phyloP scores from a whole-genome alignment of 2,329 filamentous ascomycete genomes.

The Aspergillus ochraceus region DNA sequence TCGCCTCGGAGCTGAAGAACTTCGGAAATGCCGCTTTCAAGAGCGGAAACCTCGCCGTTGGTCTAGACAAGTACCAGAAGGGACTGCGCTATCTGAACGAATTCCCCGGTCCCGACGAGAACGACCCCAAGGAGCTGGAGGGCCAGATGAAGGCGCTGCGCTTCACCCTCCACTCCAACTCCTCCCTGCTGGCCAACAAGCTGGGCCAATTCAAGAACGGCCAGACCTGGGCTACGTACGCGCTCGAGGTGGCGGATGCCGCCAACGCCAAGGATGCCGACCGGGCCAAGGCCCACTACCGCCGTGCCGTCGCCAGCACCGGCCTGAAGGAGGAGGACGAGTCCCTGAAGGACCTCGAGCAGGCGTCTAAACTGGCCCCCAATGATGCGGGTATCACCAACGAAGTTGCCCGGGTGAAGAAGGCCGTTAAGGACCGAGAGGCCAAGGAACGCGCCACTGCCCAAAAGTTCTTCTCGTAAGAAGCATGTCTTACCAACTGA shows the following conservation, averaged over 20 bases:
- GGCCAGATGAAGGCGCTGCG: slow-evolving; percentile 70
- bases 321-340: slow-evolving; percentile 81
- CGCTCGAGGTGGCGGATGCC: slow-evolving; percentile 62
- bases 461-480: slow-evolving; percentile 78
- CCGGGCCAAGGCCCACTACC: slow-evolving; percentile 84
- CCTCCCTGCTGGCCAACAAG: slow-evolving; percentile 82
- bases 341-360: slow-evolving; percentile 71
- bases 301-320: slow-evolving; percentile 73
- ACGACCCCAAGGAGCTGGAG: slow-evolving; percentile 68
- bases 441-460: slow-evolving; percentile 92
- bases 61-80: slow-evolving; percentile 92
- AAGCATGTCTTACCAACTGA: background rate
- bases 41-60: slow-evolving; percentile 66
- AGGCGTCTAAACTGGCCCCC: slow-evolving; percentile 73
- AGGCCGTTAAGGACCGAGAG: slow-evolving; percentile 67
- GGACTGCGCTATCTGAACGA: slow-evolving; percentile 85
- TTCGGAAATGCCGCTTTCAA: slow-evolving; percentile 95
- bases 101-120: slow-evolving; percentile 68
- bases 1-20: slow-evolving; percentile 82
- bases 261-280: slow-evolving; percentile 69
- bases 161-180: slow-evolving; percentile 85
- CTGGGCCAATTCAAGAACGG: slow-evolving; percentile 70
- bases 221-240: slow-evolving; percentile 68
- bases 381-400: slow-evolving; percentile 71
- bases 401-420: slow-evolving; percentile 78